phyloP scores from a whole-genome alignment of 768 basidiomycete genomes.

The Omphalotus guepiniiformis region DNA sequence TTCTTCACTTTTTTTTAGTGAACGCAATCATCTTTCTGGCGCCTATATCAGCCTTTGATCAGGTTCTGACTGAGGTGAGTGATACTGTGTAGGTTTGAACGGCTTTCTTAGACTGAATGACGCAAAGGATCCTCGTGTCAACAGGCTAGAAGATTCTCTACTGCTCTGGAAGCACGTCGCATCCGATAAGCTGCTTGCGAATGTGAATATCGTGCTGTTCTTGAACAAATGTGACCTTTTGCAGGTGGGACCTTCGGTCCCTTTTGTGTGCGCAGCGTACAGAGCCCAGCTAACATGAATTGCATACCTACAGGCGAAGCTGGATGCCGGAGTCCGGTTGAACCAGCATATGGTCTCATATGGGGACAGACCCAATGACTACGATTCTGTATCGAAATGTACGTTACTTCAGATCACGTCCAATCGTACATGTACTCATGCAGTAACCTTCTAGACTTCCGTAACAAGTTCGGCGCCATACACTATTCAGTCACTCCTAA shows the following conservation, averaged over 20 bases:
- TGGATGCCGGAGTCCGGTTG: slow-evolving; percentile 71
- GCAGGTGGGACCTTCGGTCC: slow-evolving; percentile 38
- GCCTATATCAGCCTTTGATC: slow-evolving; percentile 85
- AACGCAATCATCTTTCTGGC: slow-evolving; percentile 88
- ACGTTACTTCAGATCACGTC: slow-evolving; percentile 19
- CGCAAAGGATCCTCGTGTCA: slow-evolving; percentile 62
- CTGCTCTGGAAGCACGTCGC: slow-evolving; percentile 69
- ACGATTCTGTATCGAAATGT: slow-evolving; percentile 74
- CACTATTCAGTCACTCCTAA: slow-evolving; percentile 68
- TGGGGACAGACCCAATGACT: slow-evolving; percentile 75
- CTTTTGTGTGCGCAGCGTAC: background rate
- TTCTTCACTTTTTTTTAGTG: slow-evolving; percentile 36
- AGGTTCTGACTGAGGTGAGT: slow-evolving; percentile 70
- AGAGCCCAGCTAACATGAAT: background rate
- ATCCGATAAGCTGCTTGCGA: slow-evolving; percentile 66
- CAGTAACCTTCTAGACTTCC: slow-evolving; percentile 51
- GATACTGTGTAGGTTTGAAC: slow-evolving; percentile 10
- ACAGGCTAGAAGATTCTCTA: slow-evolving; percentile 78
- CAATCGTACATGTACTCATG: background rate
- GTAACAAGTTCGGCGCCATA: slow-evolving; percentile 64
- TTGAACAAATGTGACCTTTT: slow-evolving; percentile 80
- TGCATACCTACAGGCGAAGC: slow-evolving; percentile 49
- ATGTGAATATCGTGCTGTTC: slow-evolving; percentile 78
- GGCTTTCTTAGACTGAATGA: background rate
- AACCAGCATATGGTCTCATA: slow-evolving; percentile 68